Conservation (phyloP, 371 early-diverging fungal genomes). For the Mortierella sp. region DNA sequence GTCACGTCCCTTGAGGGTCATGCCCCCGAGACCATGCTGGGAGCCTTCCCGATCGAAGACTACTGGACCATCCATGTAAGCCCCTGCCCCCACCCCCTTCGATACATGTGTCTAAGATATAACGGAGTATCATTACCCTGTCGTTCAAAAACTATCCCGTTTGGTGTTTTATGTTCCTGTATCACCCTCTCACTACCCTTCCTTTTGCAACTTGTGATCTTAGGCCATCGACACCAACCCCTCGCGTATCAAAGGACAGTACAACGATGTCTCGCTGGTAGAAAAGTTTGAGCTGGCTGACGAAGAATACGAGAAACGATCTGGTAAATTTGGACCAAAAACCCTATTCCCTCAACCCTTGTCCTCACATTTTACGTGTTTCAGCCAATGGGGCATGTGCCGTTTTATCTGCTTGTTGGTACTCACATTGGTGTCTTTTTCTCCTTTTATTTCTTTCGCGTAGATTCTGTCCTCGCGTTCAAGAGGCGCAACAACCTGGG, state of each 20-base stretch:
- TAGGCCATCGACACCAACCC: slow-evolving; percentile 83
- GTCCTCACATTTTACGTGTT: not conserved
- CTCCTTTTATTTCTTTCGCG: slow-evolving; percentile 1
- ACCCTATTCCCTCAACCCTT: no score
- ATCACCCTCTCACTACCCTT: not conserved
- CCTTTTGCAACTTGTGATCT: not conserved
- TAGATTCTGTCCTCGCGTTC: slow-evolving; percentile 92
- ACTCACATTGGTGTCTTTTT: not conserved
- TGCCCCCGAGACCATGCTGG: slow-evolving; percentile 79
- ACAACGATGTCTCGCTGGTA: slow-evolving; percentile 88
- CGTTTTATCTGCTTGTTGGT: not conserved
- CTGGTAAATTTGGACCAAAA: slow-evolving; percentile 58
- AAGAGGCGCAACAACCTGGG: slow-evolving; percentile 92
- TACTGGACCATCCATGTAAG: slow-evolving; percentile 79
- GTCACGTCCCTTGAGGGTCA: slow-evolving; percentile 76
- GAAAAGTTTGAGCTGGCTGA: slow-evolving; percentile 93
- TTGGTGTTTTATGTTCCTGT: not conserved
- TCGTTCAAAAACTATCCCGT: not conserved
- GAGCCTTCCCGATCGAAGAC: slow-evolving; percentile 88
- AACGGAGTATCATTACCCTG: not conserved
- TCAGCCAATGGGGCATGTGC: no score
- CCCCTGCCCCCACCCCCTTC: not conserved
- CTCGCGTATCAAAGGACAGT: slow-evolving; percentile 76
- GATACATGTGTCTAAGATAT: not conserved
- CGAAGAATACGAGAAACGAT: slow-evolving; percentile 85